Evolutionary conservation across 768 basidiomycete species (phyloP).

Genomic region (Russula sp.): DNA sequence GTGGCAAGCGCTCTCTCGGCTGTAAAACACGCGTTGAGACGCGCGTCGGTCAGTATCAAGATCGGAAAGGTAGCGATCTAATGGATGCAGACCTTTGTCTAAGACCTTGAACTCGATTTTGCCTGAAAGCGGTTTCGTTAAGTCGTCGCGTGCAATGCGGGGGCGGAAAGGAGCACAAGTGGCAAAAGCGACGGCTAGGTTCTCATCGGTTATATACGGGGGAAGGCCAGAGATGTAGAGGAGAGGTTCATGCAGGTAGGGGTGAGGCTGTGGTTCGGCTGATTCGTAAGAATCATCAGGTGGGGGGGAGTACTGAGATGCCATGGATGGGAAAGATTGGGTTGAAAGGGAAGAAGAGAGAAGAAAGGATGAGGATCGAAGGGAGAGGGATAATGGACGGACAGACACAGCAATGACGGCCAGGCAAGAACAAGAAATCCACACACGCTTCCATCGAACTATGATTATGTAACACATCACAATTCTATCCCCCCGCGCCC

Average conservation of each 20-base stretch:
- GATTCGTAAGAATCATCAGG: slow-evolving; percentile 16
- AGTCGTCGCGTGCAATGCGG: slow-evolving; percentile 56
- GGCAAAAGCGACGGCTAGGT: slow-evolving; percentile 65
- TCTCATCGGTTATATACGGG: slow-evolving; percentile 64
- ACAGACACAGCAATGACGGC: background rate
- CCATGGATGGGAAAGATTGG: slow-evolving; percentile 1
- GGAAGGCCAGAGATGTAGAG: slow-evolving; percentile 78
- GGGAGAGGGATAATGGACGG: background rate
- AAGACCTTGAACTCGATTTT: slow-evolving; percentile 80
- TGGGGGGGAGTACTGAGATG: slow-evolving; percentile 18
- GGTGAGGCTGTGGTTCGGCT: slow-evolving; percentile 46
- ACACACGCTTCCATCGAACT: slow-evolving; percentile 10
- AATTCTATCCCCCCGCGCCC: background rate
- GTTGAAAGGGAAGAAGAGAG: background rate
- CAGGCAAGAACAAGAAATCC: background rate
- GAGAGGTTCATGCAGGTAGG: slow-evolving; percentile 77
- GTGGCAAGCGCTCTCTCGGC: slow-evolving; percentile 88
- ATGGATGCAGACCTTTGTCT: slow-evolving; percentile 52
- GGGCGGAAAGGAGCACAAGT: slow-evolving; percentile 78
- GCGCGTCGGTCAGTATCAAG: background rate
- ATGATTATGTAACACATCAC: slow-evolving; percentile 20
- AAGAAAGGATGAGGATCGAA: background rate
- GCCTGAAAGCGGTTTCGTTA: slow-evolving; percentile 48
- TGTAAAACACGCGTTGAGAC: slow-evolving; percentile 29
- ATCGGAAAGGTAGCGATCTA: background rate